These are phyloP conservation scores for Vitis hybrid DNA, from an alignment of 177 flowering plant genomes.

Conservation along the genomic window DNA sequence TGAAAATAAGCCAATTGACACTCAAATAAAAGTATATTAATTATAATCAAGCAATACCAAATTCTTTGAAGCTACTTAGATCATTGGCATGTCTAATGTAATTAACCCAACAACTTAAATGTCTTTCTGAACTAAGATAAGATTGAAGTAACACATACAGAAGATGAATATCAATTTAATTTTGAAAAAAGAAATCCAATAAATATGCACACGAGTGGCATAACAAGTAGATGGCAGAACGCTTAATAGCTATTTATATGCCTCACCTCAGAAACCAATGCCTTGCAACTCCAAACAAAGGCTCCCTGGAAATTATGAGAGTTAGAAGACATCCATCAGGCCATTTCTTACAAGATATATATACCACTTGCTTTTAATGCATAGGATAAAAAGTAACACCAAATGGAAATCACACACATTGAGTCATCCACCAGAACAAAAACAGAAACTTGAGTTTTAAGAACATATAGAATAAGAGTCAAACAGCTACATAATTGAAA, in stretches of 20 bases:
- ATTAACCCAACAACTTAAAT: no score
- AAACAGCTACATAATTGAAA: background rate
- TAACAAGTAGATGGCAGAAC: background rate
- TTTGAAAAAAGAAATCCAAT: background rate
- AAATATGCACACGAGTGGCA: background rate
- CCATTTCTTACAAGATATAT: background rate
- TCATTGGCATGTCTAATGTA: no score
- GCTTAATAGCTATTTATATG: background rate
- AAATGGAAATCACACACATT: background rate
- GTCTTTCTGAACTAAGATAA: no score
- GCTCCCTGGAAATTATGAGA: constrained; percentile 67
- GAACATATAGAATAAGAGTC: background rate
- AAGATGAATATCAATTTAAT: no score
- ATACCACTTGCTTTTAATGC: background rate
- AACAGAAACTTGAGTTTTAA: background rate
- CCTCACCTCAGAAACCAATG: constrained; percentile 83
- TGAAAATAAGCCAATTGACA: no score
- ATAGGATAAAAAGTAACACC: background rate
- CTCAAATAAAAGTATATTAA: no score
- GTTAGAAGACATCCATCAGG: background rate
- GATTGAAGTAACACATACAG: no score
- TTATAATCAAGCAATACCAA: no score
- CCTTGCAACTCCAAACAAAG: constrained; percentile 88
- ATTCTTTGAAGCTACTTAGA: no score
- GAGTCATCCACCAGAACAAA: background rate